Base-by-base conservation (phyloP, 805 yeast species). In the Candida anglica region DNA sequence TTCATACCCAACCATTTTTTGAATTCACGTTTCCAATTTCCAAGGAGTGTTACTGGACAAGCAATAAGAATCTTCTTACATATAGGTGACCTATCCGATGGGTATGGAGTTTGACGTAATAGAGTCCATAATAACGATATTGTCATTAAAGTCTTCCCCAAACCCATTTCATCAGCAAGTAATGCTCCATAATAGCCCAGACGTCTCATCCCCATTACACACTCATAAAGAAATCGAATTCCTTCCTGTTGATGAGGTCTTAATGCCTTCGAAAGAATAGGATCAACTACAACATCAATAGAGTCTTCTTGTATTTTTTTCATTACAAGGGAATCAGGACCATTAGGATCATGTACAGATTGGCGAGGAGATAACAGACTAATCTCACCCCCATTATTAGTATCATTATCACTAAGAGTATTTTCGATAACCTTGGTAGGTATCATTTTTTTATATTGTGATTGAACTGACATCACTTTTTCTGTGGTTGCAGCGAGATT, bases 81-180 rank as follows among this genome's bases (percentile, higher is more conserved):
- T 0, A 65, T 56, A 0, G 66, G 73, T 35, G 15, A 66, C 53
- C 34, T 38, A 15, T 42, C 46, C 1, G 30, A 28, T 1, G 37
- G 32, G 16, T 39, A 38, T 0, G 89, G 87, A 11, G 75, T 71
- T 44, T 84, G 87, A 42, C 73, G 80, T 14, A 86, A 54, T 14
- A 93, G 56, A 0, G 96, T 87, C 94, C 95, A 87, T 3, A 91
- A 70, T 26, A 87, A 54, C 0, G 95, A 52, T 5, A 93, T 91
- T 0, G 96, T 77, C 75, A 81, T 89, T 27, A 93, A 58, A 0
- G 98, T 89, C 36, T 66, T 66, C 0, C 63, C 63, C 13, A 93
- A 64, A 0, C 98, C 98, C 98, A 93, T 93, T 47, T 91, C 98
- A 57, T 93, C 98, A 0, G 98, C 98, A 27, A 93, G 57, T 4